Conservation (phyloP, 1,284 basidiomycete genomes). For the Malassezia psittaci region DNA sequence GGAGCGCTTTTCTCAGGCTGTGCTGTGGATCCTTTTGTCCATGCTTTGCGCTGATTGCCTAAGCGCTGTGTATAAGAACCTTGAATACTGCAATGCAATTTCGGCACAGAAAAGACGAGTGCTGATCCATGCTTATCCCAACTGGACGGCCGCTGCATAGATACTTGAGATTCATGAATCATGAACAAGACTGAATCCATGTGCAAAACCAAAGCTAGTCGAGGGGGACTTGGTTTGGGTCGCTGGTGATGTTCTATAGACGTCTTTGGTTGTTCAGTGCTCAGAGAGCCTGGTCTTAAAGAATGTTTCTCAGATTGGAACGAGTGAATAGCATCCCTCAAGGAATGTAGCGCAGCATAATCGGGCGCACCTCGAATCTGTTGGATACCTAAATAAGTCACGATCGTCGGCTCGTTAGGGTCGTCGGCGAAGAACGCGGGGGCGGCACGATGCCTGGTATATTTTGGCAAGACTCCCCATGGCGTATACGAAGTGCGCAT, state of each 20-base stretch:
- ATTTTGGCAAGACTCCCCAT: slow-evolving; percentile 29
- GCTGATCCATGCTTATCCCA: not conserved
- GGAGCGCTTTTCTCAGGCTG: not conserved
- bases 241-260: no score
- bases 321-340: no score
- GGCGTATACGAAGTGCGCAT: slow-evolving; percentile 34
- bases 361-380: slow-evolving; percentile 22
- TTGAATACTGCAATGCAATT: slow-evolving; percentile 1
- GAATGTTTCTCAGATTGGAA: no score
- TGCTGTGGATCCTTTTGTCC: not conserved
- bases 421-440: slow-evolving; percentile 26
- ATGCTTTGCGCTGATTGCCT: not conserved
- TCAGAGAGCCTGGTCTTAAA: no score
- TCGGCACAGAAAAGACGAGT: slow-evolving; percentile 1
- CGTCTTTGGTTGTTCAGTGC: no score
- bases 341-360: slow-evolving; percentile 15
- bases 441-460: not conserved
- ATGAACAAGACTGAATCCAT: slow-evolving; percentile 9
- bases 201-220: slow-evolving; percentile 15
- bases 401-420: slow-evolving; percentile 35
- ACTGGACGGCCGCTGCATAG: not conserved
- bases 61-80: slow-evolving; percentile 10
- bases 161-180: not conserved
- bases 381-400: slow-evolving; percentile 23
- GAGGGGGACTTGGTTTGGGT: not conserved